Conservation (phyloP, 2,329 filamentous ascomycete species). For the Trichoderma endophyticum region DNA sequence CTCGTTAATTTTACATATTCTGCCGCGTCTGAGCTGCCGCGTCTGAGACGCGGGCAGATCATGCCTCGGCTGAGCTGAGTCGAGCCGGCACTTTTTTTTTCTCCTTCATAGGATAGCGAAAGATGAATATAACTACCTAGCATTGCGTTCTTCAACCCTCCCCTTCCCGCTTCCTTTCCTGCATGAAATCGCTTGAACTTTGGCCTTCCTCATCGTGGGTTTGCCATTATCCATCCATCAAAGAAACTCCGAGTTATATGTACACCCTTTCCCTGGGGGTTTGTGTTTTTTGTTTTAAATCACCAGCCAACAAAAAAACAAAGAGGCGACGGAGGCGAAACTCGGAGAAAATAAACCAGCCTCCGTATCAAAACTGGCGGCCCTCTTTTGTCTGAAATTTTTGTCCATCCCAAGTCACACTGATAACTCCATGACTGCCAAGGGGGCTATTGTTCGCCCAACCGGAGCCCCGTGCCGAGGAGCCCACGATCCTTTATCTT, state of each 20-base stretch:
- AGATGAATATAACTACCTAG: slow-evolving; percentile 8
- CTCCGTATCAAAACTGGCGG: neutral
- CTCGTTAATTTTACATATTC: neutral
- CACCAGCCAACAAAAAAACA: neutral
- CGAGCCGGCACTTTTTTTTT: neutral
- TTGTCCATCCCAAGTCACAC: neutral
- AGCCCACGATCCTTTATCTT: neutral
- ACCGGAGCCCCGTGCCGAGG: no score
- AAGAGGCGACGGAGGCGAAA: neutral
- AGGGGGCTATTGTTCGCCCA: neutral
- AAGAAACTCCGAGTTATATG: slow-evolving; percentile 5
- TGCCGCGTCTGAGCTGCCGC: neutral
- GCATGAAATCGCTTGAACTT: neutral
- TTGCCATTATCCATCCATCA: neutral
- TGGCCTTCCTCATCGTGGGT: neutral
- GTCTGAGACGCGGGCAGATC: neutral
- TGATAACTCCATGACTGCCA: slow-evolving; percentile 5
- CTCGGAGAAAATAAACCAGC: neutral
- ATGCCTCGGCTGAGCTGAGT: neutral
- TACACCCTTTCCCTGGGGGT: neutral
- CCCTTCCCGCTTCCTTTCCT: neutral
- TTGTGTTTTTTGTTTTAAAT: neutral
- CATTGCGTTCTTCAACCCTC: neutral
- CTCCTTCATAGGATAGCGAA: neutral
- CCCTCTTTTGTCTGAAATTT: neutral